A percentile compares a stretch with the other conserved stretches of the same genome.
These are phyloP conservation scores for Pythium phragmiticola DNA, from an alignment of 352 stramenopile species.

Conservation along the genomic window DNA sequence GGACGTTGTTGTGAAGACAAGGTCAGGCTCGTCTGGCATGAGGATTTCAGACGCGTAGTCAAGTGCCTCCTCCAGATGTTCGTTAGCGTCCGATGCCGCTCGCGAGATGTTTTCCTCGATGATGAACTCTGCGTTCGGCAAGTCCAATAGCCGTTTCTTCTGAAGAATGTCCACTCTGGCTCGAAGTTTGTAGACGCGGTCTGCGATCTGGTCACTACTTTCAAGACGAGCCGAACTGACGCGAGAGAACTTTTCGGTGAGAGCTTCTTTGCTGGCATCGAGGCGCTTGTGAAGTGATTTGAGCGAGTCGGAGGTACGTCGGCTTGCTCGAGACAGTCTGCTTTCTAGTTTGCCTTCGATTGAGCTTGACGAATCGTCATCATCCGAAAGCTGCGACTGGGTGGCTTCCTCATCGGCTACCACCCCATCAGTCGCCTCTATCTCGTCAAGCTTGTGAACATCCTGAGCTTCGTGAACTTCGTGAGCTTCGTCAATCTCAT, in stretches of 20 bases:
- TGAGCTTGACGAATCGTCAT: conserved; percentile 1
- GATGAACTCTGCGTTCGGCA: conserved; percentile 22
- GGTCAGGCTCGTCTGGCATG: conserved; percentile 10
- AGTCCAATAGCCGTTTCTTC: conserved; percentile 25
- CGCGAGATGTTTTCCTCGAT: conserved; percentile 19
- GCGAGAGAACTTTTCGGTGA: conserved; percentile 26
- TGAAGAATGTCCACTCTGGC: conserved; percentile 25
- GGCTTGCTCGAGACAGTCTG: conserved; percentile 9
- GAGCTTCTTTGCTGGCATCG: conserved; percentile 11
- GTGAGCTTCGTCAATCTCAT: no score
- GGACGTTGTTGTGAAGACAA: conserved; percentile 22
- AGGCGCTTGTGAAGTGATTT: conserved; percentile 25
- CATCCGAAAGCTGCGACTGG: neutral
- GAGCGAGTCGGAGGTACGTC: conserved; percentile 14
- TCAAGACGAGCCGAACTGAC: conserved; percentile 30
- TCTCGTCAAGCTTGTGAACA: no score
- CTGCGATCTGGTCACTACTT: conserved; percentile 20
- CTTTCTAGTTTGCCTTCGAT: conserved; percentile 10
- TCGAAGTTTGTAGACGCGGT: conserved; percentile 24
- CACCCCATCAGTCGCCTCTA: neutral
- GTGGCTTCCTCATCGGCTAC: neutral
- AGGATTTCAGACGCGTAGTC: conserved; percentile 35
- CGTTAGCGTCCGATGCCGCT: conserved; percentile 22
- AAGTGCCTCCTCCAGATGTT: conserved; percentile 30
- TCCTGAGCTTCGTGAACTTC: neutral